phyloP scores from a whole-genome alignment of 2,329 filamentous ascomycete species.

The Blastomyces gilchristii region DNA sequence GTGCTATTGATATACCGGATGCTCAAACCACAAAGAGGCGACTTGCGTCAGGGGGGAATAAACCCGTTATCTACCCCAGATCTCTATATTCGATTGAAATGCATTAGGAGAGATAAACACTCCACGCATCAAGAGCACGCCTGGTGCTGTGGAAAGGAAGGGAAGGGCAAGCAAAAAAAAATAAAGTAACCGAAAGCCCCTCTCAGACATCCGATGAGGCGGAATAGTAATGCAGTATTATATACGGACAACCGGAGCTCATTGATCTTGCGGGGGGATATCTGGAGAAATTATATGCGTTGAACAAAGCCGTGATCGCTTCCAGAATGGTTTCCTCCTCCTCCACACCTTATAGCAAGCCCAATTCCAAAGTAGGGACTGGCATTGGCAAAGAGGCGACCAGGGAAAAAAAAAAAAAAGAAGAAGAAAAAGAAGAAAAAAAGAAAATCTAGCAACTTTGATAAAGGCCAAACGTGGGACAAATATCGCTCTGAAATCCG shows the following conservation, averaged over 20 bases:
- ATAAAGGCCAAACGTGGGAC: neutral
- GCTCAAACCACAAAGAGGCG: neutral
- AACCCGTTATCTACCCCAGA: neutral
- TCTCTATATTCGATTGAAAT: neutral
- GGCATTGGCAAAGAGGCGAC: neutral
- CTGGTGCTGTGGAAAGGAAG: neutral
- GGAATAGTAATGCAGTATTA: neutral
- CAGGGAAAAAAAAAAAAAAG: neutral
- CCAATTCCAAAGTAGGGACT: neutral
- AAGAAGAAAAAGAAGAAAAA: neutral
- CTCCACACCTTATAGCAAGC: neutral
- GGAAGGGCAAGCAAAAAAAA: too few relatives aligned
- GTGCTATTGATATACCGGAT: neutral
- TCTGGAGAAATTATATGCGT: conserved; percentile 1
- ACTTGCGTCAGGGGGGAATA: neutral
- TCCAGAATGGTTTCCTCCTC: neutral
- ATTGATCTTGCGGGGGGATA: neutral
- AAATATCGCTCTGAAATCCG: neutral
- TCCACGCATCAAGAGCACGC: neutral
- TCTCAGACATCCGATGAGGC: neutral
- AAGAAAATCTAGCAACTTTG: neutral
- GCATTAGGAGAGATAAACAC: neutral
- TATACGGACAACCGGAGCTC: neutral
- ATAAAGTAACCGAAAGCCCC: neutral
- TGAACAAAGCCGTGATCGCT: too few relatives aligned